phyloP scores from a whole-genome alignment of 169 alveolate genomes.

The Plasmodium coatneyi region DNA sequence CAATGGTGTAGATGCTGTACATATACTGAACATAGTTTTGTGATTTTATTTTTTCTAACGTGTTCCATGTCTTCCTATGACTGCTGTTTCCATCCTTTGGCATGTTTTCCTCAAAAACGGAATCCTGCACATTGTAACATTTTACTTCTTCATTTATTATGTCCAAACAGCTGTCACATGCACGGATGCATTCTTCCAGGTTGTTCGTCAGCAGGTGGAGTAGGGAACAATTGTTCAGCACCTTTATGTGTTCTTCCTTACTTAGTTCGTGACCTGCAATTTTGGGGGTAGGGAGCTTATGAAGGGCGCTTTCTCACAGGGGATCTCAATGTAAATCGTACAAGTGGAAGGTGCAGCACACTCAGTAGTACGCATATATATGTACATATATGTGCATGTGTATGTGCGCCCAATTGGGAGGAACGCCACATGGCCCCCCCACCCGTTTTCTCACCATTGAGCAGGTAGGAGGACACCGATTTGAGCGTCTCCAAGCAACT shows the following conservation, averaged over 20 bases:
- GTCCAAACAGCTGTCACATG: conserved; percentile 46
- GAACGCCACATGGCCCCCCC: background rate
- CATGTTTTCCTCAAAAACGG: background rate
- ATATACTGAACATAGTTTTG: conserved; percentile 51
- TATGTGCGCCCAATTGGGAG: background rate
- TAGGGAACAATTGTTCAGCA: conserved; percentile 24
- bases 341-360: background rate
- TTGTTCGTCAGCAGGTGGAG: conserved; percentile 34
- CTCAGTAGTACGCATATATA: background rate
- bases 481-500: conserved; percentile 48
- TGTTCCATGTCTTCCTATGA: background rate
- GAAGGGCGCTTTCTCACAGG: background rate
- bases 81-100: background rate
- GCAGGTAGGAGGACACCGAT: conserved; percentile 5
- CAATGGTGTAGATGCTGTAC: conserved; percentile 49
- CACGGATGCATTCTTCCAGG: conserved; percentile 14
- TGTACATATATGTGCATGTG: background rate
- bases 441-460: conserved; percentile 1
- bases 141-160: conserved; percentile 53
- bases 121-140: conserved; percentile 19
- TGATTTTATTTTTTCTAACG: conserved; percentile 46
- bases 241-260: conserved; percentile 51
- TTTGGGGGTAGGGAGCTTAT: background rate
- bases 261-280: conserved; percentile 17
- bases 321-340: background rate